These are phyloP conservation scores for Glycine latifolia DNA, from an alignment of 306 rosid genomes.

Conservation along the genomic window DNA sequence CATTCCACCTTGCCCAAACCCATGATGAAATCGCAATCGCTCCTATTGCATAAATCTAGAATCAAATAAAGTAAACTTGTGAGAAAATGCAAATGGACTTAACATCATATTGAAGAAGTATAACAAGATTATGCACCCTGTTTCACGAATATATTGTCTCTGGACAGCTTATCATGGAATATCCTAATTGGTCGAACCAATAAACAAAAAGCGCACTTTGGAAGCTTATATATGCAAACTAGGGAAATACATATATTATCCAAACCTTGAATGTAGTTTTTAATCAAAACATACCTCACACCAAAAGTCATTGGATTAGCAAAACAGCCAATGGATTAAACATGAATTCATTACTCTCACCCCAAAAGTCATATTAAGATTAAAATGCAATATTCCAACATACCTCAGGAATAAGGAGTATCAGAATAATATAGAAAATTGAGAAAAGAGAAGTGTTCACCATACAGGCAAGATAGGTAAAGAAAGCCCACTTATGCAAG, in stretches of 20 bases:
- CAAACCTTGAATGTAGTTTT: not conserved
- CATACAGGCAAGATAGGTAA: not conserved
- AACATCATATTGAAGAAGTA: not conserved
- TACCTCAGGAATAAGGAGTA: not conserved
- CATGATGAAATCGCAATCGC: conserved; percentile 70
- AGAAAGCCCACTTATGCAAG: not conserved
- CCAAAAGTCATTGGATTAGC: not conserved
- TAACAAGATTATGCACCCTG: conserved; percentile 6
- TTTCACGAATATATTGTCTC: not conserved
- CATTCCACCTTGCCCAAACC: conserved; percentile 91
- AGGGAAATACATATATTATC: not conserved
- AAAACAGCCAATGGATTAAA: not conserved
- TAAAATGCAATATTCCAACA: too few relatives aligned
- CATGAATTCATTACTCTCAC: not conserved
- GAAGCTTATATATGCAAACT: not conserved
- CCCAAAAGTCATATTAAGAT: too few relatives aligned
- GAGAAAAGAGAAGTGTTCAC: not conserved
- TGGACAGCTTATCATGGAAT: not conserved
- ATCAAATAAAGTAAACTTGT: conserved; percentile 17
- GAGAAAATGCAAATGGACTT: not conserved
- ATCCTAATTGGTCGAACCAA: not conserved
- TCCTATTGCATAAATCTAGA: conserved; percentile 82
- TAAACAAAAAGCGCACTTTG: not conserved
- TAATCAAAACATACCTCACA: not conserved
- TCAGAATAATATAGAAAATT: not conserved